Percentiles rank a stretch among this genome's conserved stretches.
Conservation (phyloP, 805 yeast genomes). For the Lipomyces mesembrius region DNA sequence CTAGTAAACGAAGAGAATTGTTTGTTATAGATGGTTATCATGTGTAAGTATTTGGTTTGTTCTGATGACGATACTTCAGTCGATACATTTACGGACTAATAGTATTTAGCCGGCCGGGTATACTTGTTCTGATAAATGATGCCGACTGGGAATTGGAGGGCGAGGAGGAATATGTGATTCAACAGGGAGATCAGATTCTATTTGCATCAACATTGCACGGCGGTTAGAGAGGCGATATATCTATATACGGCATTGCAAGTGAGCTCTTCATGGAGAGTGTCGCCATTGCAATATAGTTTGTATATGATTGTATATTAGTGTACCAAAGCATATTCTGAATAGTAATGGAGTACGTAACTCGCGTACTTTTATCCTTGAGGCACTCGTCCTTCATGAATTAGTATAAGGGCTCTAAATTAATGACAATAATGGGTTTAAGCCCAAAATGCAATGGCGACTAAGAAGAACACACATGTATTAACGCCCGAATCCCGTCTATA, state of each 20-base stretch:
- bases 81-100: too few relatives aligned
- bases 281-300: background rate
- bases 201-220: slow-evolving; percentile 96
- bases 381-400: too few relatives aligned
- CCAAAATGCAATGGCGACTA: background rate
- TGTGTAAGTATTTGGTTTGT: slow-evolving; percentile 46
- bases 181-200: slow-evolving; percentile 74
- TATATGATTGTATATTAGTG: slow-evolving; percentile 3
- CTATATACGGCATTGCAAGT: too few relatives aligned
- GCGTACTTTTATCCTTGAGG: too few relatives aligned
- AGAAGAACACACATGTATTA: background rate
- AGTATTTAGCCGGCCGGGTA: slow-evolving; percentile 63
- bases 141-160: slow-evolving; percentile 97
- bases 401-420: background rate
- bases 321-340: too few relatives aligned
- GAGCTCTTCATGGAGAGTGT: too few relatives aligned
- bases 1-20: slow-evolving; percentile 65
- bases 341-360: too few relatives aligned
- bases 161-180: slow-evolving; percentile 77
- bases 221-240: slow-evolving; percentile 57
- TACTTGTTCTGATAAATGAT: slow-evolving; percentile 86
- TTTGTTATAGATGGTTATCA: slow-evolving; percentile 75
- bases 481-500: slow-evolving; percentile 1
- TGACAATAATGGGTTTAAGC: background rate
- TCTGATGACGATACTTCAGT: slow-evolving; percentile 1